These are phyloP conservation scores for Teratosphaeria nubilosa DNA, from an alignment of 2,329 filamentous ascomycete species.

Conservation along the genomic window DNA sequence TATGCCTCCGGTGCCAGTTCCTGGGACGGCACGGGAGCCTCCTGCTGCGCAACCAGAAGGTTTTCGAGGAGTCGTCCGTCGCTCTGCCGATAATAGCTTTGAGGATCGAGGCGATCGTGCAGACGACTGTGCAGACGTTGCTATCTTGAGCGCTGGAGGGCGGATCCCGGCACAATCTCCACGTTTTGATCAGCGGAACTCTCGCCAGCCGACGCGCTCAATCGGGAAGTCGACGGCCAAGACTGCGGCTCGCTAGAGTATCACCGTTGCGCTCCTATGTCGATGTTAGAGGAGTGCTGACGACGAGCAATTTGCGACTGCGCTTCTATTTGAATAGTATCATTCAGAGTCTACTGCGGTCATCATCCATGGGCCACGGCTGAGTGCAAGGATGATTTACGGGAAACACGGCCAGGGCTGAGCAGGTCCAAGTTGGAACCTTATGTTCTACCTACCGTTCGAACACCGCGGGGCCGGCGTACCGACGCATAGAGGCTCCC, in stretches of 20 bases:
- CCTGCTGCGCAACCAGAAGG: neutral
- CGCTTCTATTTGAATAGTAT: too few relatives aligned
- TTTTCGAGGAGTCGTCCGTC: neutral
- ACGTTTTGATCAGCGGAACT: neutral
- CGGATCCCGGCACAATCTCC: neutral
- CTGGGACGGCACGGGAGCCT: neutral
- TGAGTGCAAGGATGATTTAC: too few relatives aligned
- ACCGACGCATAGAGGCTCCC: neutral
- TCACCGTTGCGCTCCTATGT: neutral
- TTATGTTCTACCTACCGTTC: too few relatives aligned
- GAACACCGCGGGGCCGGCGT: neutral
- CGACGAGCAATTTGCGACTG: neutral
- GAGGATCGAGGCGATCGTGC: neutral
- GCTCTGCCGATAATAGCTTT: too few relatives aligned
- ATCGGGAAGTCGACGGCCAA: neutral
- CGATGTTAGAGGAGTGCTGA: neutral
- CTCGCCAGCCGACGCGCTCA: neutral
- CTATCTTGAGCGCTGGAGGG: neutral
- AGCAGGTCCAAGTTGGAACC: too few relatives aligned
- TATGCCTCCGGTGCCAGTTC: neutral
- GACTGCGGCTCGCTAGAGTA: neutral
- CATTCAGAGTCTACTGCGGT: too few relatives aligned
- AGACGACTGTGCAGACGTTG: neutral
- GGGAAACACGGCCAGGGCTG: too few relatives aligned
- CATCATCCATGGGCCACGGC: too few relatives aligned